These are phyloP conservation scores for Leccinum truebloodii DNA, from an alignment of 768 basidiomycete genomes.

Conservation along the genomic window DNA sequence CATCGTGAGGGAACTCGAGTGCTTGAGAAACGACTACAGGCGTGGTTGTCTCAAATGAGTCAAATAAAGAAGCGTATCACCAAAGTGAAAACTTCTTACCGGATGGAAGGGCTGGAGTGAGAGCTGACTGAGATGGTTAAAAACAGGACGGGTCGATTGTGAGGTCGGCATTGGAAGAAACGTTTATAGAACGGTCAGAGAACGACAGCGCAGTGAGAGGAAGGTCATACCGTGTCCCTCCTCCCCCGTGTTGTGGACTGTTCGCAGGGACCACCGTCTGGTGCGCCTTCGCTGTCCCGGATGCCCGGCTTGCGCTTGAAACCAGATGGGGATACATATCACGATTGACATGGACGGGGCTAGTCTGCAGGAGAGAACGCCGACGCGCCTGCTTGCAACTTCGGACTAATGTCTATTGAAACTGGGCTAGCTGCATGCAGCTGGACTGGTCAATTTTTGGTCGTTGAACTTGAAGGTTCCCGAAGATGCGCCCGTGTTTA, in stretches of 20 bases:
- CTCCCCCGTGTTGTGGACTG: constrained; percentile 23
- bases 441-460: no score
- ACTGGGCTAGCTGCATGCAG: no score
- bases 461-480: not conserved
- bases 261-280: constrained; percentile 16
- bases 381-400: constrained; percentile 5
- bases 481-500: constrained; percentile 3
- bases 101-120: constrained; percentile 45
- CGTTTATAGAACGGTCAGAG: constrained; percentile 31
- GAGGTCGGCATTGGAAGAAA: constrained; percentile 43
- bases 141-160: constrained; percentile 45
- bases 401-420: no score
- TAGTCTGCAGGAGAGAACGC: constrained; percentile 4
- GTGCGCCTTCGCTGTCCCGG: constrained; percentile 9
- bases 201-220: not conserved
- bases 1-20: constrained; percentile 44
- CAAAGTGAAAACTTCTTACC: constrained; percentile 28
- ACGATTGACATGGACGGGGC: constrained; percentile 1
- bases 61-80: not conserved
- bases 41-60: constrained; percentile 26
- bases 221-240: constrained; percentile 22
- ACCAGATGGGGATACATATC: constrained; percentile 20
- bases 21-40: constrained; percentile 43
- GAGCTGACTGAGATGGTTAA: constrained; percentile 39
- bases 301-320: constrained; percentile 23